phyloP scores from a whole-genome alignment of 768 basidiomycete genomes.

The Leccinum rimulosum region DNA sequence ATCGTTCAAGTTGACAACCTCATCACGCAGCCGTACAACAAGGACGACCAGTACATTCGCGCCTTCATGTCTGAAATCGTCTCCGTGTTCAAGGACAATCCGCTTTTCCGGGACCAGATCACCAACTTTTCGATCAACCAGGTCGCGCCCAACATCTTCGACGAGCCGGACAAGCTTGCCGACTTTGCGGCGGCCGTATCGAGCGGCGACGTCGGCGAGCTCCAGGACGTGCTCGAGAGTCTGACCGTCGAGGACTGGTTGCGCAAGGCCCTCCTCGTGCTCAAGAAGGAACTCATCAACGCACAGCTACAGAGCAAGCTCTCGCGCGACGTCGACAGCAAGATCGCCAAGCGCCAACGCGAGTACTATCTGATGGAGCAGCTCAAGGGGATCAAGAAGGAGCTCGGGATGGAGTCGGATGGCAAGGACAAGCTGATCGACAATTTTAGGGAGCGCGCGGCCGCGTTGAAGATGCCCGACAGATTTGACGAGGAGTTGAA shows the following conservation, averaged over 20 bases:
- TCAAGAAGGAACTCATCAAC: conserved; percentile 98
- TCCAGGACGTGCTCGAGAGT: conserved; percentile 91
- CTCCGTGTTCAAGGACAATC: conserved; percentile 97
- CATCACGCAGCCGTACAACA: conserved; percentile 75
- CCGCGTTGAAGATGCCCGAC: conserved; percentile 83
- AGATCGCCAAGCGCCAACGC: conserved; percentile 90
- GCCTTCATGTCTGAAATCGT: conserved; percentile 97
- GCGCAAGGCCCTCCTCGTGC: conserved; percentile 83
- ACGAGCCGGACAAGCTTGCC: conserved; percentile 95
- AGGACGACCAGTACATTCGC: conserved; percentile 92
- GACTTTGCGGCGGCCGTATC: conserved; percentile 97
- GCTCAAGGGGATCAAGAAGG: conserved; percentile 94
- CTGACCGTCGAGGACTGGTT: conserved; percentile 84
- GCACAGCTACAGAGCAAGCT: conserved; percentile 94
- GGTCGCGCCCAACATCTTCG: conserved; percentile 89
- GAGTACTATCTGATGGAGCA: conserved; percentile 98
- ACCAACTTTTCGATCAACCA: conserved; percentile 95
- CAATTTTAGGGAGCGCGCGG: conserved; percentile 86
- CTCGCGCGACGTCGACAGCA: conserved; percentile 87
- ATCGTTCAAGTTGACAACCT: conserved; percentile 89
- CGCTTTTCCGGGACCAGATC: conserved; percentile 97
- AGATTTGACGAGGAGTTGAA: conserved; percentile 90
- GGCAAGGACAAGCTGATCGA: conserved; percentile 94
- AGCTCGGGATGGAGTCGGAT: conserved; percentile 91
- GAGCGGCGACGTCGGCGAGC: conserved; percentile 85